These are phyloP conservation scores for Fusarium lateritium DNA, from an alignment of 2,329 filamentous ascomycete species.

Conservation along the genomic window DNA sequence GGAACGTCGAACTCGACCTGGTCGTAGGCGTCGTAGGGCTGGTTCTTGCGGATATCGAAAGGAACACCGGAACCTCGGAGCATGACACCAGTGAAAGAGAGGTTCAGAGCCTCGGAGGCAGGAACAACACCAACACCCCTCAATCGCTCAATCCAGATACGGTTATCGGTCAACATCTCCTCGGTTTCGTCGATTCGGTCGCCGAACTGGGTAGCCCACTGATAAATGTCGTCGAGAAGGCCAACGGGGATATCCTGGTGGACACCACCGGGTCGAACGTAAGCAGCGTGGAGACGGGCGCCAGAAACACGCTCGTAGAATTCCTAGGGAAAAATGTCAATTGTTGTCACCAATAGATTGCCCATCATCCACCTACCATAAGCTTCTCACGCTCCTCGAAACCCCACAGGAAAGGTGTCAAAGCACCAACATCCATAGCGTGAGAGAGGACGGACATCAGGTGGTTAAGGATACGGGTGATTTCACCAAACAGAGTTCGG, in stretches of 20 bases:
- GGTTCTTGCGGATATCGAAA: conserved; percentile 96
- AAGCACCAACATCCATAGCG: conserved; percentile 98
- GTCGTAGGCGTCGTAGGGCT: conserved; percentile 98
- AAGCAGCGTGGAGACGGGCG: conserved; percentile 96
- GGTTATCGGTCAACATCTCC: conserved; percentile 98
- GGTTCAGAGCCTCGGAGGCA: conserved; percentile 95
- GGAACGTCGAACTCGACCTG: conserved; percentile 98
- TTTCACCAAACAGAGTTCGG: conserved; percentile 93
- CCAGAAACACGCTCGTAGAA: conserved; percentile 99
- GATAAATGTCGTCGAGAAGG: conserved; percentile 98
- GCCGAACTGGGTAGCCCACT: conserved; percentile 99
- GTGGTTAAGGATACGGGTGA: conserved; percentile 95
- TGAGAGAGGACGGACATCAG: conserved; percentile 98
- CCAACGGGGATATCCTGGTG: conserved; percentile 95
- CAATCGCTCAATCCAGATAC: conserved; percentile 97
- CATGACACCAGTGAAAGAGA: conserved; percentile 98
- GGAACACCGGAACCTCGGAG: conserved; percentile 95
- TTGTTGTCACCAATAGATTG: background rate
- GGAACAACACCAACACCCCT: conserved; percentile 92
- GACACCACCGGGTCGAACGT: conserved; percentile 96
- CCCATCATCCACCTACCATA: conserved; percentile 77
- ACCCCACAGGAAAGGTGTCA: conserved; percentile 99
- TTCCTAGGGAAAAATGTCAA: conserved; percentile 72
- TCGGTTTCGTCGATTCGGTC: conserved; percentile 99
- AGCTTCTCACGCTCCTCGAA: conserved; percentile 99